Evolutionary conservation across 2,329 filamentous ascomycete genomes (phyloP), one percentile per base, ranked within the genome.

Genomic region (Botryotinia calthae): DNA sequence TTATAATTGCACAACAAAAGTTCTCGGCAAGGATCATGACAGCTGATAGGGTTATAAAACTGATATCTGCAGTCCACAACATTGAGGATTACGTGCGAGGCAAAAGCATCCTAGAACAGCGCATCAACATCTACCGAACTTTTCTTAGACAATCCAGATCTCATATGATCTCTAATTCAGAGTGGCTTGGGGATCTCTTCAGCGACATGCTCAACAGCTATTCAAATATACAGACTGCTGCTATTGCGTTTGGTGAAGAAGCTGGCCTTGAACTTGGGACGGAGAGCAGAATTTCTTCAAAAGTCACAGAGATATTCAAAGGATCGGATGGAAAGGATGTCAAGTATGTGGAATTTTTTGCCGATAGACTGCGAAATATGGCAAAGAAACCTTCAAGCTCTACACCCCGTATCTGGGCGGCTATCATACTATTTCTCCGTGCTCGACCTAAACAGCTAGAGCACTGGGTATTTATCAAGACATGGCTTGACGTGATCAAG

Each of bases 321-420:
- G 83, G 85, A 48, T 44, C 69, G 12, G 63, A 67, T 68, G 51
- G 48, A 80, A 73, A 74, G 22, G 71, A 63, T 44, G 42, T 70
- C 71, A 90, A 85, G 28, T 93, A 94, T 77, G 89, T 91, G 54
- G 87, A 91, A 16, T 91, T 90, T 77, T 90, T 95, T 76, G 87
- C 88, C 58, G 85, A 87, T 31, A 87, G 89, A 46, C 84, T 98
- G 70, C 87, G 87, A 72, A 84, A 86, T 18, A 93, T 96, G 90
- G 85, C 91, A 75, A 85, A 87, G 66, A 89, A 86, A 75, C 87
- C 89, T 20, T 87, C 88, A 34, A 88, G 88, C 16, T 81, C 86
- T 0, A 94, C 97, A 0, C 95, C 96, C 9, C 92, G 94, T 76
- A 93, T 98, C 34, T 98, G 95, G 95, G 92, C 92, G 73, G 88